These are phyloP conservation scores for Tetrapisispora nanseiensis DNA, from an alignment of 805 yeast genomes.

Conservation along the genomic window DNA sequence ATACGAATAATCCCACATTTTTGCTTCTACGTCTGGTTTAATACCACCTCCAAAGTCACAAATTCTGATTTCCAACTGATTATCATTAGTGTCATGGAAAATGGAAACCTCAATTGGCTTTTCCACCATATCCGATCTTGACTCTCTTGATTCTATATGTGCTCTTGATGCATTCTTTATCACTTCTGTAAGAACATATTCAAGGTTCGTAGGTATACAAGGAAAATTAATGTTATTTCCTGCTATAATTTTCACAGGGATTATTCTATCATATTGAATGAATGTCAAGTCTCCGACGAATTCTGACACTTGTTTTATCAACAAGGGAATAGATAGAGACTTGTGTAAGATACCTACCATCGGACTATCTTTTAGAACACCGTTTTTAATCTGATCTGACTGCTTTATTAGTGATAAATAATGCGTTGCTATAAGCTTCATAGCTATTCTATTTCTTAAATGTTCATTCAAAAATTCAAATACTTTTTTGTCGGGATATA, in stretches of 20 bases:
- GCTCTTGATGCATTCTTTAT: slow-evolving; percentile 84
- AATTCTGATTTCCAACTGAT: slow-evolving; percentile 59
- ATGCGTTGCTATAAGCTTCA: slow-evolving; percentile 81
- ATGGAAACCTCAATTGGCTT: slow-evolving; percentile 23
- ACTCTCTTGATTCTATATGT: slow-evolving; percentile 57
- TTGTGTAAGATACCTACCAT: slow-evolving; percentile 61
- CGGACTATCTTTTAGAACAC: slow-evolving; percentile 6
- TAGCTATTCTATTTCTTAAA: slow-evolving; percentile 72
- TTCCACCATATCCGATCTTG: slow-evolving; percentile 13
- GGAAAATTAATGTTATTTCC: slow-evolving; percentile 59
- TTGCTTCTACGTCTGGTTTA: slow-evolving; percentile 49
- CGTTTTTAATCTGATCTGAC: not conserved
- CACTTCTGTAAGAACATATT: slow-evolving; percentile 78
- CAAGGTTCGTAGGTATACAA: slow-evolving; percentile 79
- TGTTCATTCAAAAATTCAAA: slow-evolving; percentile 64
- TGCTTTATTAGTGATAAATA: slow-evolving; percentile 53
- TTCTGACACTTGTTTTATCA: slow-evolving; percentile 55
- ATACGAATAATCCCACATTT: slow-evolving; percentile 79
- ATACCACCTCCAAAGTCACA: slow-evolving; percentile 90
- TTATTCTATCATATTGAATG: slow-evolving; percentile 71
- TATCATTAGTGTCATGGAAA: slow-evolving; percentile 20
- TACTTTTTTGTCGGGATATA: slow-evolving; percentile 39
- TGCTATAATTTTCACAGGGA: slow-evolving; percentile 46
- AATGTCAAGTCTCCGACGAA: slow-evolving; percentile 76
- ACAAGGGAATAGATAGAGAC: slow-evolving; percentile 50